Percentiles rank a stretch among this genome's conserved stretches.
Conservation (phyloP, 345 rosid species). For the Populus tremula region DNA sequence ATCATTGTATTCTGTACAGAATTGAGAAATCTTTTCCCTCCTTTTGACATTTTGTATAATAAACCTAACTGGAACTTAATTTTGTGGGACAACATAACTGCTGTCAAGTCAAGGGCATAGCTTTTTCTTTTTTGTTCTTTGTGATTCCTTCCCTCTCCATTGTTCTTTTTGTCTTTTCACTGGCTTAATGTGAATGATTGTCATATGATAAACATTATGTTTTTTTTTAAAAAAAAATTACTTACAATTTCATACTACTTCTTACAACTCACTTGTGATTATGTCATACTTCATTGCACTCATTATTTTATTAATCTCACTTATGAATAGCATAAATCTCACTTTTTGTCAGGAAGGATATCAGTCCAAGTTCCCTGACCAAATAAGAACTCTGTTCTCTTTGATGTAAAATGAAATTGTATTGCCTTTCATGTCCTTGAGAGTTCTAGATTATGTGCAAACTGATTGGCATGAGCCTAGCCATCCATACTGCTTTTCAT, state of each 20-base stretch:
- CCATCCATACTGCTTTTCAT: not conserved
- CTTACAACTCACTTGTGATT: not conserved
- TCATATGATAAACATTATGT: not conserved
- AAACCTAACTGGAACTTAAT: no score
- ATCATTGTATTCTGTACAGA: no score
- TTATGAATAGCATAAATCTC: not conserved
- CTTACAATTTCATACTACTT: not conserved
- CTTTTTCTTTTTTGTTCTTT: no score
- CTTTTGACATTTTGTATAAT: no score
- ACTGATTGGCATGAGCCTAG: not conserved
- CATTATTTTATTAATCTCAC: not conserved
- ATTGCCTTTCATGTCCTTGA: conserved; percentile 4
- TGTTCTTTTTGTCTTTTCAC: not conserved
- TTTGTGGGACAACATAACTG: no score
- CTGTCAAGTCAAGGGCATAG: no score
- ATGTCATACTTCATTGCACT: not conserved
- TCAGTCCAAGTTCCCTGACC: not conserved
- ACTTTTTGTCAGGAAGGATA: not conserved
- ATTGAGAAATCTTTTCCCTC: no score
- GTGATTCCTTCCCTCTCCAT: not conserved
- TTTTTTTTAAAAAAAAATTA: no score
- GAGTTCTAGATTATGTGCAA: not conserved
- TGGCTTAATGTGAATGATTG: not conserved
- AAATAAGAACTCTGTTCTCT: not conserved
- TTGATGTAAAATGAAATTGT: not conserved